Conservation (phyloP, 1,284 basidiomycete genomes). For the Fistulinella cinereoalba region DNA sequence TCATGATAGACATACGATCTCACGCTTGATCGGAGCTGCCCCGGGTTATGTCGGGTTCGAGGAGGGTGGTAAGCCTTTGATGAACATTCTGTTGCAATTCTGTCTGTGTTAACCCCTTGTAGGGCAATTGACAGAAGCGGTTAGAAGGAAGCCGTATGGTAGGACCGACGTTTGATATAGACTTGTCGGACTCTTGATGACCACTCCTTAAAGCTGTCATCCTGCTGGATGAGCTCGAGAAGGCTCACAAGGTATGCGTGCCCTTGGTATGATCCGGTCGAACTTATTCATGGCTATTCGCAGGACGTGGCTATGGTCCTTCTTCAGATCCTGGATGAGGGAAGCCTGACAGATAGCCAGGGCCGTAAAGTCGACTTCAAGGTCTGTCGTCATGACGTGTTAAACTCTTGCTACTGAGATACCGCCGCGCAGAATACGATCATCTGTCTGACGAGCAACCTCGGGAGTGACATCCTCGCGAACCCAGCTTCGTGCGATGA, state of each 20-base stretch:
- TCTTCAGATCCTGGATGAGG: slow-evolving; percentile 92
- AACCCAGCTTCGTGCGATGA: slow-evolving; percentile 61
- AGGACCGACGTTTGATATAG: slow-evolving; percentile 16
- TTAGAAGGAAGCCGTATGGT: slow-evolving; percentile 81
- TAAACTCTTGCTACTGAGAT: background rate
- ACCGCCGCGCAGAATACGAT: slow-evolving; percentile 32
- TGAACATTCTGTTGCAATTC: background rate
- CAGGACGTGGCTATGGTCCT: slow-evolving; percentile 88
- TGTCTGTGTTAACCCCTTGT: background rate
- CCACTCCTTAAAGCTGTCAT: slow-evolving; percentile 55
- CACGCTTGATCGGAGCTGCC: slow-evolving; percentile 85
- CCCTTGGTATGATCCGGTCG: background rate
- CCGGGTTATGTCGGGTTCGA: slow-evolving; percentile 95
- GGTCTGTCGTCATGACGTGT: slow-evolving; percentile 37
- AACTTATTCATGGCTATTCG: background rate
- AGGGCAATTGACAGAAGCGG: slow-evolving; percentile 86
- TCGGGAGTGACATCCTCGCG: slow-evolving; percentile 74
- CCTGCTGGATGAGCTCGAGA: slow-evolving; percentile 86
- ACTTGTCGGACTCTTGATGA: background rate
- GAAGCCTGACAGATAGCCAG: slow-evolving; percentile 82
- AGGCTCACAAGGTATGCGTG: slow-evolving; percentile 71
- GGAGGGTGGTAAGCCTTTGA: slow-evolving; percentile 60
- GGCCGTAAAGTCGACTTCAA: slow-evolving; percentile 79
- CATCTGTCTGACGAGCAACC: slow-evolving; percentile 43
- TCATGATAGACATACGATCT: slow-evolving; percentile 88